Evolutionary conservation across 2,329 filamentous ascomycete genomes (phyloP).

Genomic region (Camillea tinctor): DNA sequence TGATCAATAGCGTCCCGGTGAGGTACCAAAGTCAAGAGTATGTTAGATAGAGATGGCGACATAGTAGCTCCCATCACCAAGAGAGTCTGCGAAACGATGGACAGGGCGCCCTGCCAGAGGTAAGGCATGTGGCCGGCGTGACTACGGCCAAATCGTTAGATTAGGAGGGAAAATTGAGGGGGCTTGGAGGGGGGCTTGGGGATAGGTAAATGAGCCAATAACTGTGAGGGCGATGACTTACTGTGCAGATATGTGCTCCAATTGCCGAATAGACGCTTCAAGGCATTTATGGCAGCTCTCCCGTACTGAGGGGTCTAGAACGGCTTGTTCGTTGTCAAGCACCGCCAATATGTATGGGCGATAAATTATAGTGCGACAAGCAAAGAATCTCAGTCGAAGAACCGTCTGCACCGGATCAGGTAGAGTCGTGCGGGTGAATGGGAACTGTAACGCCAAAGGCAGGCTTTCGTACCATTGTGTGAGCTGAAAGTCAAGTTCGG

Average conservation of each 20-base stretch:
- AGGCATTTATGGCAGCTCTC: slow-evolving; percentile 80
- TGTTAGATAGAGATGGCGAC: slow-evolving; percentile 67
- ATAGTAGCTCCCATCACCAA: slow-evolving; percentile 83
- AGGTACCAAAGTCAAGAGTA: slow-evolving; percentile 58
- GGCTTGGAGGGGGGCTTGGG: slow-evolving; percentile 16
- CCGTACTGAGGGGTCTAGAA: slow-evolving; percentile 68
- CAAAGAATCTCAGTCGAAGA: slow-evolving; percentile 75
- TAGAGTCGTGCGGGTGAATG: slow-evolving; percentile 65
- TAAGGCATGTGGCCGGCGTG: slow-evolving; percentile 84
- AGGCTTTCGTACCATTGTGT: slow-evolving; percentile 83
- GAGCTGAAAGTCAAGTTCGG: slow-evolving; percentile 78
- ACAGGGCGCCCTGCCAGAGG: slow-evolving; percentile 80
- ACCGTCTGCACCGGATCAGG: slow-evolving; percentile 77
- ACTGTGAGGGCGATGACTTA: slow-evolving; percentile 42
- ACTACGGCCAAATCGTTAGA: slow-evolving; percentile 47
- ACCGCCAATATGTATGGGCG: slow-evolving; percentile 80
- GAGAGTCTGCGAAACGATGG: slow-evolving; percentile 78
- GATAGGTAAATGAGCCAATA: slow-evolving; percentile 14
- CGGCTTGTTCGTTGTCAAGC: slow-evolving; percentile 71
- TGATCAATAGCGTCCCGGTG: slow-evolving; percentile 64
- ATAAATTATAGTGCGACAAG: slow-evolving; percentile 84
- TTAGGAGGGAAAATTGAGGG: slow-evolving; percentile 23
- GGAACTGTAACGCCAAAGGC: slow-evolving; percentile 73
- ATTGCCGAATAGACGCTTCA: slow-evolving; percentile 74
- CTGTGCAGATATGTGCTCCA: slow-evolving; percentile 77